Base-by-base conservation (phyloP, 1,139 yeast species). In the Saccharomyces hybrid region DNA sequence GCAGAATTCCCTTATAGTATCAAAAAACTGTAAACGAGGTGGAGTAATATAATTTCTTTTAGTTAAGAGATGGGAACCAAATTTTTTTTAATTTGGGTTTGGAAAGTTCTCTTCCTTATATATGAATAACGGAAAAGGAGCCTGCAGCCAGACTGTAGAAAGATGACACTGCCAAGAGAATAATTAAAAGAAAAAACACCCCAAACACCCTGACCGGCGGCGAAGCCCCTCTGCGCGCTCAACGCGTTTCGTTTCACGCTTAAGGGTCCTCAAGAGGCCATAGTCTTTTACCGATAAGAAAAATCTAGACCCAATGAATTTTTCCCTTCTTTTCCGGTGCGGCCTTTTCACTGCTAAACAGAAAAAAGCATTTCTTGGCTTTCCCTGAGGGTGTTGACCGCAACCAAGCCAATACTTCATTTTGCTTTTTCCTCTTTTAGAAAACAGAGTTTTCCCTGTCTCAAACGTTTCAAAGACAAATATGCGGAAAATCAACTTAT, bases 121-220 rank as follows among this genome's bases (percentile, higher is more conserved):
- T 38, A 38, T 38, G 44, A 5, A 9, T 9, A 34, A 16, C n/a
- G 16, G 23, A 16, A 19, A 16, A 16, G 44, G 44, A 16, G 25
- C n/a, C 26, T 38, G 44, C 44, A 16, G 44, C 11, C 44, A 19
- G 44, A 16, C n/a, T 11, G 44, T 38, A 23, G 11, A 38, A 7
- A 38, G 7, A 25, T 38, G 44, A 38, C 44, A 38, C 16, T 38
- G 44, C 44, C 44, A 38, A 38, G 44, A 38, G 25, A 38, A 38
- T 38, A 38, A 38, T 38, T 38, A 38, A 38, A 16, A 38, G 44
- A 34, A 34, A 34, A 34, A 16, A 38, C 44, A 38, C 44, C 44
- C 44, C 44, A 38, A 38, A 38, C 44, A 38, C 44, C 44, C 44
- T 38, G 44, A 38, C 44, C 44, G 44, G 44, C 44, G 44, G 44